Conservation (phyloP, 192 early-diverging fungal genomes). For the Coemansia sp. region DNA sequence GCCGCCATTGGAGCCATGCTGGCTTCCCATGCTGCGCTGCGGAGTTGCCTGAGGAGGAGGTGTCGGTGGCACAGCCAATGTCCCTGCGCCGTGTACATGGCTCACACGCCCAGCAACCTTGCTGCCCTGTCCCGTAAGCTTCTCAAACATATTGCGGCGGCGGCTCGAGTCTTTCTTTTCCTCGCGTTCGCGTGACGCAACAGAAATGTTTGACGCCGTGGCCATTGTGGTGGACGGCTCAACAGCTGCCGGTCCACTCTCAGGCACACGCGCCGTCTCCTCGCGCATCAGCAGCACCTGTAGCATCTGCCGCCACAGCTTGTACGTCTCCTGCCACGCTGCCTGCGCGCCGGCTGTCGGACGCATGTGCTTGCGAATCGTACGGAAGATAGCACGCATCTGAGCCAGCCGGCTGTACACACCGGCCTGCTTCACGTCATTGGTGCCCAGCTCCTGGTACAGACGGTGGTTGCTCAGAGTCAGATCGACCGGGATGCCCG, state of each 20-base stretch:
- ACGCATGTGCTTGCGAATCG: slow-evolving; percentile 55
- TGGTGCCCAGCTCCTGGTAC: slow-evolving; percentile 78
- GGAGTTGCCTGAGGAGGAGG: background rate
- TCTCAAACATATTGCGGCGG: slow-evolving; percentile 51
- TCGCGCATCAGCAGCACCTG: slow-evolving; percentile 54
- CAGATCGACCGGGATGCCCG: slow-evolving; percentile 62
- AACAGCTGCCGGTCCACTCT: background rate
- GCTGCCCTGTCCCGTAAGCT: slow-evolving; percentile 43
- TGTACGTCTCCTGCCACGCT: slow-evolving; percentile 55
- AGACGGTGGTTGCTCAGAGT: slow-evolving; percentile 81
- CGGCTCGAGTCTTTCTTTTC: slow-evolving; percentile 37
- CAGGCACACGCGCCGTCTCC: slow-evolving; percentile 42
- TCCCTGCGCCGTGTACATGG: background rate
- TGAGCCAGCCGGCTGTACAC: slow-evolving; percentile 50
- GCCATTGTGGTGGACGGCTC: background rate
- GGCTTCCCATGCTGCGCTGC: slow-evolving; percentile 9
- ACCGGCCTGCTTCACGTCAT: slow-evolving; percentile 72
- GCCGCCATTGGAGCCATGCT: slow-evolving; percentile 7
- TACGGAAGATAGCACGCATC: slow-evolving; percentile 53
- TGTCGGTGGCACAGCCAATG: background rate
- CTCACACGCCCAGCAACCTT: slow-evolving; percentile 22
- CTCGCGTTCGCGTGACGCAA: slow-evolving; percentile 13
- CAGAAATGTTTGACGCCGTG: slow-evolving; percentile 1
- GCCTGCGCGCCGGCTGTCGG: slow-evolving; percentile 51
- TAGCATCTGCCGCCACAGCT: slow-evolving; percentile 57